Evolutionary conservation across 352 stramenopile genomes (phyloP).

Genomic region (Phytopythium boreale): DNA sequence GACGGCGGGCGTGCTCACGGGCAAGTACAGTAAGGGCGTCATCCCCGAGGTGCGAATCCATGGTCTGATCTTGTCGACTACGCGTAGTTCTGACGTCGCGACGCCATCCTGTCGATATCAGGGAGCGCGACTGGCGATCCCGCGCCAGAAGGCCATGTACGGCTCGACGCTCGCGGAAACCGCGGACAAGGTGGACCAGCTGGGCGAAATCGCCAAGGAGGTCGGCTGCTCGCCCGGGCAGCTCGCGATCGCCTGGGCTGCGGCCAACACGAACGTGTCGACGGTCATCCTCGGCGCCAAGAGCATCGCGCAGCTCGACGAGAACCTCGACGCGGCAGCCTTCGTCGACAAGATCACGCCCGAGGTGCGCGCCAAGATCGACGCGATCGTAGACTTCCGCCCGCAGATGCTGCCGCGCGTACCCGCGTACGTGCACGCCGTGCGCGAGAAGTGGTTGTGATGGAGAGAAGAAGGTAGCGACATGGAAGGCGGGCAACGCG

Average conservation of each 20-base stretch:
- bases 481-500: not conserved
- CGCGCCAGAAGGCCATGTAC: conserved; percentile 26
- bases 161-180: conserved; percentile 35
- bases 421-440: conserved; percentile 22
- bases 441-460: conserved; percentile 34
- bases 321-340: conserved; percentile 46
- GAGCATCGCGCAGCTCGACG: conserved; percentile 50
- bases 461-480: not conserved
- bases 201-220: conserved; percentile 35
- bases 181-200: conserved; percentile 24
- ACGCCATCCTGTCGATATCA: too few relatives aligned
- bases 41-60: conserved; percentile 21
- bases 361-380: conserved; percentile 50
- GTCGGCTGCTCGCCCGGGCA: conserved; percentile 48
- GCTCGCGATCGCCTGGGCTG: conserved; percentile 52
- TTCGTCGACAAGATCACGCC: conserved; percentile 55
- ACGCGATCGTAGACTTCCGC: conserved; percentile 44
- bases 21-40: conserved; percentile 66
- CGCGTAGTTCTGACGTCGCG: too few relatives aligned
- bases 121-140: conserved; percentile 45
- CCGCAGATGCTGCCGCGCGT: conserved; percentile 27
- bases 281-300: conserved; percentile 54
- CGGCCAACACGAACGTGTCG: conserved; percentile 55
- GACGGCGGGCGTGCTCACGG: conserved; percentile 57
- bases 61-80: too few relatives aligned